phyloP scores from a whole-genome alignment of 768 basidiomycete species.

The Rhodosporidiobolus odoratus region DNA sequence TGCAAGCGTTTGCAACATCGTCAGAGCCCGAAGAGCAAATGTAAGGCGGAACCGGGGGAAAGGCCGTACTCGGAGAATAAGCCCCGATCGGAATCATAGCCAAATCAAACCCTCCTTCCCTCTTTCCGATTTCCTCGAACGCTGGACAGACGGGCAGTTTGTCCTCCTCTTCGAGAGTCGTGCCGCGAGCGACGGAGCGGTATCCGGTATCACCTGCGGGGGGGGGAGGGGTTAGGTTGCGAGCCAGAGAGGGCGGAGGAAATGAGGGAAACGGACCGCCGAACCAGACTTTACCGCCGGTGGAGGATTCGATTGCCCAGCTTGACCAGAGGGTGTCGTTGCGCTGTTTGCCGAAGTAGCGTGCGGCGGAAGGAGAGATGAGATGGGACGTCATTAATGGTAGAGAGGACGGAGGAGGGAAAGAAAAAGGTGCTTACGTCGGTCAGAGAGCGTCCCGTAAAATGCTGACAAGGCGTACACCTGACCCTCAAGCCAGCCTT shows the following conservation, averaged over 20 bases:
- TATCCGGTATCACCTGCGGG: constrained; percentile 41
- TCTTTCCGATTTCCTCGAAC: constrained; percentile 65
- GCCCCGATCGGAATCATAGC: constrained; percentile 64
- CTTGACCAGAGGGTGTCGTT: constrained; percentile 62
- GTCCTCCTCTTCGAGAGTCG: constrained; percentile 40
- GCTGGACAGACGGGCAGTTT: constrained; percentile 59
- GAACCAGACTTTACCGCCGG: constrained; percentile 29
- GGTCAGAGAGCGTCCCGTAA: constrained; percentile 56
- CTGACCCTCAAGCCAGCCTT: constrained; percentile 52
- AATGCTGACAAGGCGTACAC: constrained; percentile 64
- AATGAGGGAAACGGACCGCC: constrained; percentile 11
- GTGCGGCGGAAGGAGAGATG: not conserved
- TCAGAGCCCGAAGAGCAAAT: not conserved
- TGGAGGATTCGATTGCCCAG: constrained; percentile 55
- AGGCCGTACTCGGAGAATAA: constrained; percentile 52
- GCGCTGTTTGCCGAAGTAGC: constrained; percentile 49
- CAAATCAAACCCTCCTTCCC: constrained; percentile 61
- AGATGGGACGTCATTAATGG: not conserved
- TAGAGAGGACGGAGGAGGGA: not conserved
- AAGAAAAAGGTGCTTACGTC: no score
- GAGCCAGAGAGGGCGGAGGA: not conserved
- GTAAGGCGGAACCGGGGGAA: not conserved
- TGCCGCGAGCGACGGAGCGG: constrained; percentile 41
- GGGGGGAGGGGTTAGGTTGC: not conserved
- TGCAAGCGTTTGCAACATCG: not conserved